These are phyloP conservation scores for Pseudotulostoma volvatum DNA, from an alignment of 495 filamentous ascomycete genomes.

Conservation along the genomic window DNA sequence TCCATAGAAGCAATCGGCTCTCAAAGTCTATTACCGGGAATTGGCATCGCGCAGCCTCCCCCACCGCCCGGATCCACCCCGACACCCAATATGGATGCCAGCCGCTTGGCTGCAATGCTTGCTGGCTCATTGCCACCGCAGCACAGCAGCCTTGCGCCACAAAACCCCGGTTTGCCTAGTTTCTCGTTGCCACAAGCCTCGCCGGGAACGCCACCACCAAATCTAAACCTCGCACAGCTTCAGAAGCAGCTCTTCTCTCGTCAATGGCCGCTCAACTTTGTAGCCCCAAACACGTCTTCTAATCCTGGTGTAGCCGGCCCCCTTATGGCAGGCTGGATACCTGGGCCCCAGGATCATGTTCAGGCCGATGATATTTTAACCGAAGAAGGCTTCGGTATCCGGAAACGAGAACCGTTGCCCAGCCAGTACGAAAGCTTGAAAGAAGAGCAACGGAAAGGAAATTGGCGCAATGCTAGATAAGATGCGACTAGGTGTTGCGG, in stretches of 20 bases:
- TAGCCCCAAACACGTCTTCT: constrained; percentile 12
- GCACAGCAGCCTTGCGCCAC: constrained; percentile 12
- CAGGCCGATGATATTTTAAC: neutral
- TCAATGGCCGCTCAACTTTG: constrained; percentile 23
- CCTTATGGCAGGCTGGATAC: constrained; percentile 23
- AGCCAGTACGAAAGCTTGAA: constrained; percentile 70
- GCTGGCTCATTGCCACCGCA: constrained; percentile 22
- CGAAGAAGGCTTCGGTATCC: neutral
- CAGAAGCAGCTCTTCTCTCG: constrained; percentile 32
- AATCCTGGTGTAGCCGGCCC: neutral
- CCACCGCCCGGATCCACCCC: constrained; percentile 34
- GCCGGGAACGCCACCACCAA: constrained; percentile 33
- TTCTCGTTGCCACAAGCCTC: constrained; percentile 33
- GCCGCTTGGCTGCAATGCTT: constrained; percentile 31
- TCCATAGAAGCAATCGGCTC: constrained; percentile 18
- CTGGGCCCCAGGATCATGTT: constrained; percentile 31
- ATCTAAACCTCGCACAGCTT: constrained; percentile 53
- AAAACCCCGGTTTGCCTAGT: constrained; percentile 16
- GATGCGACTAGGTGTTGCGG: neutral
- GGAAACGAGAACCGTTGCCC: constrained; percentile 18
- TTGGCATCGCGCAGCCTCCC: constrained; percentile 31
- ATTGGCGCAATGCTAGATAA: constrained; percentile 39
- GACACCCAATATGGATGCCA: constrained; percentile 39
- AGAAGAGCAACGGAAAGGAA: constrained; percentile 53
- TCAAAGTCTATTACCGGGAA: constrained; percentile 28